Base-by-base conservation (phyloP, 2,329 filamentous ascomycete species). In the Xylariaceae sp. region DNA sequence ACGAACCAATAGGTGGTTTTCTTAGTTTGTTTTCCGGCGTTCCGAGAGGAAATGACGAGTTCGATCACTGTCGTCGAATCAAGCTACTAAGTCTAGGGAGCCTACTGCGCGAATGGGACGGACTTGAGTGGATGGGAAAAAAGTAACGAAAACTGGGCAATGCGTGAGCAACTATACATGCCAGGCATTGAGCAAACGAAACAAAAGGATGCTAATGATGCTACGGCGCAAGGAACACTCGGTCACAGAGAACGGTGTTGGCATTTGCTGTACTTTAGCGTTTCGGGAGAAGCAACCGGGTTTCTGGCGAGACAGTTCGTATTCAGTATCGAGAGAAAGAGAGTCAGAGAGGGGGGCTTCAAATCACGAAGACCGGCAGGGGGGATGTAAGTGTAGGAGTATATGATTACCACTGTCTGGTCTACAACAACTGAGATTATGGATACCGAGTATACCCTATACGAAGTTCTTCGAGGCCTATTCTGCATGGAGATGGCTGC, bases 21-120 rank as follows among this genome's bases (percentile, higher is more conserved):
- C 66, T 45, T 47, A 57, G 62, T 63, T 67, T 66, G 62, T 63
- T 66, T 65, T 65, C 57, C 55, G 66, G 68, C 67, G 68, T 70
- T 70, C 59, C 58, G 65, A 70, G 67, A 69, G 60, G 64, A 63
- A 64, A 64, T 67, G 62, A 64, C 58, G 56, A 60, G 62, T 59
- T 64, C 48, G 59, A 64, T 60, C 58, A 53, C 50, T 54, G 63
- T 64, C 58, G 61, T 53, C 59, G 62, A 64, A 62, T 62, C 42
- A 59, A 55, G 59, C 64, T 53, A 62, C 53, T 60, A 23, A 30
- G 49, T 57, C 60, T 57, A 60, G 42, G 51, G 51, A 58, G 57
- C 50, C 63, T 56, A 51, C 17, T 34, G 49, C 52, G 57, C 52
- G 60, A 61, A 62, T 57, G 63, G 23, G 58, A 49, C 55, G 23